These are phyloP conservation scores for Diplocarpon mali DNA, from an alignment of 2,329 filamentous ascomycete genomes.

Conservation along the genomic window DNA sequence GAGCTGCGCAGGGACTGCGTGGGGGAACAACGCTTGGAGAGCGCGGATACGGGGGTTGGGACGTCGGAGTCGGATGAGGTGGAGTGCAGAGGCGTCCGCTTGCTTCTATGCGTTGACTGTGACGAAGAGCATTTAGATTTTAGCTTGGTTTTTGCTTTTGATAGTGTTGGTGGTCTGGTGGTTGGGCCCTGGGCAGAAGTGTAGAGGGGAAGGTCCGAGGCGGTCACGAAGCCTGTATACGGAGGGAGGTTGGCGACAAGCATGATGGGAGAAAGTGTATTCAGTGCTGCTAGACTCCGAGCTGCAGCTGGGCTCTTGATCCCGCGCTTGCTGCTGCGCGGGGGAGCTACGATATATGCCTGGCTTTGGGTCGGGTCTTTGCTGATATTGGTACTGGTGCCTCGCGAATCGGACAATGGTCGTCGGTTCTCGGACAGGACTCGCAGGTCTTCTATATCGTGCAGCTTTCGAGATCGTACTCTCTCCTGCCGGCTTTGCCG, in stretches of 20 bases:
- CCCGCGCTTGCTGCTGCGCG: not conserved
- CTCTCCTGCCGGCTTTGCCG: slow-evolving; percentile 14
- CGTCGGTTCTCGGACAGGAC: not conserved
- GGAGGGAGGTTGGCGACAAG: slow-evolving; percentile 11
- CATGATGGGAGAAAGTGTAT: slow-evolving; percentile 13
- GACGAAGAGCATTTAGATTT: not conserved
- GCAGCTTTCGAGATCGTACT: slow-evolving; percentile 17
- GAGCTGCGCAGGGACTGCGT: not conserved
- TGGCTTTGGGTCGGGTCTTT: not conserved
- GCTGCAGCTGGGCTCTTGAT: not conserved
- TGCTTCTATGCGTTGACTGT: not conserved
- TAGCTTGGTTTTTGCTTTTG: not conserved
- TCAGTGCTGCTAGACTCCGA: slow-evolving; percentile 1
- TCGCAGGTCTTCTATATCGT: slow-evolving; percentile 17
- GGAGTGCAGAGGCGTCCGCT: not conserved
- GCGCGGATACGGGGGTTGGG: not conserved
- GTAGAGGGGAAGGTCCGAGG: not conserved
- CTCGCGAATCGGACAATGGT: not conserved
- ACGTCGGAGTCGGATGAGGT: not conserved
- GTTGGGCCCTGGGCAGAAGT: not conserved
- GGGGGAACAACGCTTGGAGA: not conserved
- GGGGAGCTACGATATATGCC: not conserved
- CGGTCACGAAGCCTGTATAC: not conserved
- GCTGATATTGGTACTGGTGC: not conserved
- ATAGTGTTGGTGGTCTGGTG: not conserved